Base-by-base conservation (phyloP, 192 early-diverging fungal species). In the Haplosporangium gracile region DNA sequence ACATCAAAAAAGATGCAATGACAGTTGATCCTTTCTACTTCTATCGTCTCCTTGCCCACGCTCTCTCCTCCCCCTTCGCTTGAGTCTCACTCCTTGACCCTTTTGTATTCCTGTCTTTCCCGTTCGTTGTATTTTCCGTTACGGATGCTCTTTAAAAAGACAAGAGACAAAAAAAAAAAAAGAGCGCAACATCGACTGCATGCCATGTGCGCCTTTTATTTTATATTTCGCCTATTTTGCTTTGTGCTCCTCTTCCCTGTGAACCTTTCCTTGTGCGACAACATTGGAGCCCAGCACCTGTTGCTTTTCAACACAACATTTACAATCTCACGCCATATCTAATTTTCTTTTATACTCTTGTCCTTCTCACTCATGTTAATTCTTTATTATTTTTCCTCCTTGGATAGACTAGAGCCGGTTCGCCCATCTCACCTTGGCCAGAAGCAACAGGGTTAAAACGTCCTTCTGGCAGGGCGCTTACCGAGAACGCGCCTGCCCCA, bases 331-430 rank as follows among this genome's bases (percentile, higher is more conserved):
- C 76, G 70, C 42, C 47, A 45, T 39, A n/a, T 40, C 38, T 75
- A 45, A 26, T 75, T 36, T 4, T 15, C 6, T 24, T 36, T 42
- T 47, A 40, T 43, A n/a, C 40, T 51, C 47, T 40, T n/a, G 10
- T 1, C 7, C 15, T 49, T 49, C 13, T 49, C 13, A 0, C 47
- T 16, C 47, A 16, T 2, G 47, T 16, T 11, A 49, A 49, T 51
- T 51, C 47, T 51, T 32, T 10, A 13, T 13, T 68, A n/a, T n/a
- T 3, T 29, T 26, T 5, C 13, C 2, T 9, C 77, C 49, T 55
- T 2, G 29, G 34, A 43, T 76, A 85, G 82, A 85, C 82, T 10
- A 69, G 82, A 74, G 77, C 82, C 8, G 82, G 82, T 18, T 85
- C 82, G 4, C 82, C 82, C 16, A 43, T 68, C 5, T 73, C 53